Percentiles rank a stretch among this genome's conserved stretches.
These are phyloP conservation scores for Stephanodiscus minutulus DNA, from an alignment of 108 stramenopile genomes.

Conservation along the genomic window DNA sequence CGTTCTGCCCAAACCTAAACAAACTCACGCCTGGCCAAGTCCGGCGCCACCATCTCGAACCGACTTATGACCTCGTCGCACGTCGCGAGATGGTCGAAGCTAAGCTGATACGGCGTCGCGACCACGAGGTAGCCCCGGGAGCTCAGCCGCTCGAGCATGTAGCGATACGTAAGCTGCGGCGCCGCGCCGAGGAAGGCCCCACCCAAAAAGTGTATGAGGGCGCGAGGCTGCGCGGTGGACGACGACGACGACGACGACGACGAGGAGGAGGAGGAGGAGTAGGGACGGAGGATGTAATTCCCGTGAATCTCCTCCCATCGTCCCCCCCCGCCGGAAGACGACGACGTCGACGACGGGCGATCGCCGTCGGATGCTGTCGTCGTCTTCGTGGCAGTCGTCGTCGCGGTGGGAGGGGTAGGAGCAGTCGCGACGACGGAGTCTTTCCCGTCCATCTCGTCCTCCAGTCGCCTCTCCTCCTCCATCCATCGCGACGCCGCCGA, in stretches of 20 bases:
- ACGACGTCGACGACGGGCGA: neutral
- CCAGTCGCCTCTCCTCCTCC: conserved; percentile 48
- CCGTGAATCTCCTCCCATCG: conserved; percentile 78
- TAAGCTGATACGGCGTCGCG: conserved; percentile 91
- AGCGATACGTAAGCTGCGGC: conserved; percentile 88
- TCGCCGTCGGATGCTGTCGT: neutral
- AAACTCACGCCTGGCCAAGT: conserved; percentile 51
- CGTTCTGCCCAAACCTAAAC: neutral
- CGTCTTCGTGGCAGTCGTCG: neutral
- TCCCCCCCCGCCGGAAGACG: conserved; percentile 6
- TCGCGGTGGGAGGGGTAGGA: neutral
- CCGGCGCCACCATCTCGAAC: conserved; percentile 85
- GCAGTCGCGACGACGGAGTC: neutral
- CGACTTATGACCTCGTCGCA: conserved; percentile 84
- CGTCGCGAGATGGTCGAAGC: conserved; percentile 87
- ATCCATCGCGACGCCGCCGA: conserved; percentile 44
- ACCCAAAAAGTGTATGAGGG: conserved; percentile 89
- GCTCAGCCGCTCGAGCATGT: conserved; percentile 80
- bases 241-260: neutral
- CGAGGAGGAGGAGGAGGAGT: conserved; percentile 9
- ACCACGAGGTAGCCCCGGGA: conserved; percentile 87
- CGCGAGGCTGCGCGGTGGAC: conserved; percentile 14
- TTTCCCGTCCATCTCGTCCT: conserved; percentile 35
- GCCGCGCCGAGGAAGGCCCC: conserved; percentile 92
- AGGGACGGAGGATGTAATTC: conserved; percentile 79